phyloP scores from a whole-genome alignment of 305 asterid genomes.

The Stenogyne calaminthoides region DNA sequence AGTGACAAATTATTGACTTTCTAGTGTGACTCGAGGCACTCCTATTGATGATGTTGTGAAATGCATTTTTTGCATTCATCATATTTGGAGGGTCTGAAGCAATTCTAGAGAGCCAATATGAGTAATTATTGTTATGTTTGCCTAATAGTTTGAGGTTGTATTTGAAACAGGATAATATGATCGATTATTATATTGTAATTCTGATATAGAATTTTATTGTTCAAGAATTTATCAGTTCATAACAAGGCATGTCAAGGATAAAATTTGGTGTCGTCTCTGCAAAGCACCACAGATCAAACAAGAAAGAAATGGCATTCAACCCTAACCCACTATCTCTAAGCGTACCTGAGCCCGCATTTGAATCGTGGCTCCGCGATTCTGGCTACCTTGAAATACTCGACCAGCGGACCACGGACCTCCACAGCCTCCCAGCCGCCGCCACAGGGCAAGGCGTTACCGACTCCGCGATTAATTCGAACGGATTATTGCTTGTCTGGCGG shows the following conservation, averaged over 20 bases:
- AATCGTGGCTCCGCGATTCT: constrained; percentile 93
- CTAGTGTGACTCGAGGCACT: neutral
- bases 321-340: constrained; percentile 89
- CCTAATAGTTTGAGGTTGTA: neutral
- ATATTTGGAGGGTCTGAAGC: neutral
- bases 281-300: constrained; percentile 2
- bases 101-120: neutral
- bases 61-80: neutral
- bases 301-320: constrained; percentile 57
- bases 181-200: too few species aligned
- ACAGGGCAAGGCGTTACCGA: constrained; percentile 23
- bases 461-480: constrained; percentile 31
- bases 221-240: too few species aligned
- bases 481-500: constrained; percentile 35
- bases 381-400: constrained; percentile 91
- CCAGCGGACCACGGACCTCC: constrained; percentile 89
- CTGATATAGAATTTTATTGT: too few species aligned
- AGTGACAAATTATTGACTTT: neutral
- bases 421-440: constrained; percentile 62
- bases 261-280: constrained; percentile 28
- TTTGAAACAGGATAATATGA: neutral
- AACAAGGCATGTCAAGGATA: constrained; percentile 29
- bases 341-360: constrained; percentile 88
- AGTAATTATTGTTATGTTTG: neutral
- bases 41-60: neutral